Conservation (phyloP, 2,329 filamentous ascomycete species). For the Neurospora sp. region DNA sequence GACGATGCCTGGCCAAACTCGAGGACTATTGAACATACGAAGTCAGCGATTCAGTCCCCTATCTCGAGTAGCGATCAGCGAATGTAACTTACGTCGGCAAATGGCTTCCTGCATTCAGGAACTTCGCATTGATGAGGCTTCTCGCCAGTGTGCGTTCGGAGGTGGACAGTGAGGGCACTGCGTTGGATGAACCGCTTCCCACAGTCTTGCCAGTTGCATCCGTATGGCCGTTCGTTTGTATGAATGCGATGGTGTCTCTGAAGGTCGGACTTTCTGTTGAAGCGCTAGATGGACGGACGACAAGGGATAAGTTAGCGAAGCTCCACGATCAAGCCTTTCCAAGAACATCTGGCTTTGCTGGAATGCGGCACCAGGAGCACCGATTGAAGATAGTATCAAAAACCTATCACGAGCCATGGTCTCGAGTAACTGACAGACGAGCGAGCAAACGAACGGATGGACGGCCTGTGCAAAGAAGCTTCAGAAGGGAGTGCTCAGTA, state of each 20-base stretch:
- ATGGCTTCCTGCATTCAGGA: slow-evolving; percentile 56
- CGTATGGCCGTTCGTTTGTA: slow-evolving; percentile 60
- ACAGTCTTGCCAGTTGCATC: slow-evolving; percentile 49
- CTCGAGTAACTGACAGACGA: neutral
- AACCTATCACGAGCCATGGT: neutral
- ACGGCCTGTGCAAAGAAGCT: neutral
- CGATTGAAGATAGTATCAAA: neutral
- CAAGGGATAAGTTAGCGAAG: slow-evolving; percentile 9
- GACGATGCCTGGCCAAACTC: slow-evolving; percentile 53
- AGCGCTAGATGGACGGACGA: slow-evolving; percentile 40
- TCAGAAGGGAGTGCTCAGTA: neutral
- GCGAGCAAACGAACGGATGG: neutral
- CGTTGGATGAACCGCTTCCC: slow-evolving; percentile 64
- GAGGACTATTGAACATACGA: slow-evolving; percentile 40
- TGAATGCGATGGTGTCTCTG: slow-evolving; percentile 63
- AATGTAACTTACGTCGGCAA: slow-evolving; percentile 51
- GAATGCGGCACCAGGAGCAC: neutral
- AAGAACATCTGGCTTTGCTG: neutral
- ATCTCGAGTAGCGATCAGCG: neutral
- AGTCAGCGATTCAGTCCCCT: slow-evolving; percentile 21
- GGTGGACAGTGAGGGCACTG: slow-evolving; percentile 61
- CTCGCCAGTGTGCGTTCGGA: slow-evolving; percentile 61
- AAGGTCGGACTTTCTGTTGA: slow-evolving; percentile 63
- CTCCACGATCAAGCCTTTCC: neutral
- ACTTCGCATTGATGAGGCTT: slow-evolving; percentile 62